phyloP scores from a whole-genome alignment of 1,284 basidiomycete species.

The Anthracocystis walkeri region DNA sequence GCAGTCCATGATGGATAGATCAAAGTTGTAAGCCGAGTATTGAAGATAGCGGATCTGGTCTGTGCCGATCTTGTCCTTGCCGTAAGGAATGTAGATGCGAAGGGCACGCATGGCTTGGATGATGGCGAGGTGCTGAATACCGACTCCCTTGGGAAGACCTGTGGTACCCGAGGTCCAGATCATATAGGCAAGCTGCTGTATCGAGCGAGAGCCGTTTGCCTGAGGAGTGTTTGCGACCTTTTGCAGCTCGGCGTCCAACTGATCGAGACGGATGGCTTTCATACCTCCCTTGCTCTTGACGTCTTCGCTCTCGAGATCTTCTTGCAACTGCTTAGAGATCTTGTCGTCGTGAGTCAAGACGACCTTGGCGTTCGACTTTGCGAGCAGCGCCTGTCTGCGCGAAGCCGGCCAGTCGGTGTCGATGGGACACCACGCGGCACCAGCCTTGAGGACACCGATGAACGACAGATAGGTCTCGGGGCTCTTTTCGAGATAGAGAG shows the following conservation, averaged over 20 bases:
- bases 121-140: slow-evolving; percentile 66
- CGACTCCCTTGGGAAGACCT: slow-evolving; percentile 69
- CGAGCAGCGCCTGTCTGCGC: slow-evolving; percentile 67
- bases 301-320: slow-evolving; percentile 39
- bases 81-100: slow-evolving; percentile 64
- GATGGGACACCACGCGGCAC: slow-evolving; percentile 70
- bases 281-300: slow-evolving; percentile 35
- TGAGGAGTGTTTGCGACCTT: background rate
- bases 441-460: slow-evolving; percentile 65
- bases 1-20: slow-evolving; percentile 68
- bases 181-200: slow-evolving; percentile 64
- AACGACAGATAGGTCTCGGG: slow-evolving; percentile 63
- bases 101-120: slow-evolving; percentile 68
- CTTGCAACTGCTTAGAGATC: slow-evolving; percentile 38
- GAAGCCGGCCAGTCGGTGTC: slow-evolving; percentile 68
- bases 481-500: slow-evolving; percentile 64
- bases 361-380: slow-evolving; percentile 60
- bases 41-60: slow-evolving; percentile 66
- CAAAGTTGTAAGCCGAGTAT: slow-evolving; percentile 69
- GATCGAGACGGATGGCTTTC: slow-evolving; percentile 54
- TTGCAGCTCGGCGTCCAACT: slow-evolving; percentile 42
- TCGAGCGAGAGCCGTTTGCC: slow-evolving; percentile 17
- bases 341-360: slow-evolving; percentile 53
- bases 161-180: slow-evolving; percentile 71
- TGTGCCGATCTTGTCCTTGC: slow-evolving; percentile 45